Evolutionary conservation across 2,329 filamentous ascomycete genomes (phyloP).

Genomic region (Curvularia eragrostidis): DNA sequence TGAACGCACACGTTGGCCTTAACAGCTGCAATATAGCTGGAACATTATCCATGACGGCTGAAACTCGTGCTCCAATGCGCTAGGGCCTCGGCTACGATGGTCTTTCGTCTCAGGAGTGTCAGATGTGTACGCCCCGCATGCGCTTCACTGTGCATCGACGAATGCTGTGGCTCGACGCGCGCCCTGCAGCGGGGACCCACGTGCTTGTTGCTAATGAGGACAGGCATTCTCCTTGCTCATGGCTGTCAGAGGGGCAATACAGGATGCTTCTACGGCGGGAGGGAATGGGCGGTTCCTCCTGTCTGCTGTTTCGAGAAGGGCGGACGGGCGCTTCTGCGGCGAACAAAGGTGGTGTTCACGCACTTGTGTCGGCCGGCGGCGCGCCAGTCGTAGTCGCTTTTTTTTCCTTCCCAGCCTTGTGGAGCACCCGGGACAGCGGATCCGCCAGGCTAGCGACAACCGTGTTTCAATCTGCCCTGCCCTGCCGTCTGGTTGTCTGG

Average conservation of each 20-base stretch:
- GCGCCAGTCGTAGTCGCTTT: slow-evolving; percentile 17
- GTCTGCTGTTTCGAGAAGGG: slow-evolving; percentile 7
- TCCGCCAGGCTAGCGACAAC: slow-evolving; percentile 30
- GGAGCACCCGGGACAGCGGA: slow-evolving; percentile 31
- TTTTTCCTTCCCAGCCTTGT: slow-evolving; percentile 23
- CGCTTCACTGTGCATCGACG: slow-evolving; percentile 11
- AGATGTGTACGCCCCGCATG: slow-evolving; percentile 14
- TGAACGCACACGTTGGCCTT: slow-evolving; percentile 5
- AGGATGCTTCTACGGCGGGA: slow-evolving; percentile 4
- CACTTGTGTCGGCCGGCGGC: slow-evolving; percentile 14
- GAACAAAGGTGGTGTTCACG: slow-evolving; percentile 15
- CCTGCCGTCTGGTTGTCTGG: background rate
- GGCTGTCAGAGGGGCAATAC: slow-evolving; percentile 4
- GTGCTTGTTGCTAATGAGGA: slow-evolving; percentile 3
- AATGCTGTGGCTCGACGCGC: slow-evolving; percentile 14
- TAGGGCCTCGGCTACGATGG: slow-evolving; percentile 10
- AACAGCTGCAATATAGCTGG: slow-evolving; percentile 15
- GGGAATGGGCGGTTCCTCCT: slow-evolving; percentile 1
- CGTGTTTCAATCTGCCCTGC: slow-evolving; percentile 28
- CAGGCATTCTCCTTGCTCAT: slow-evolving; percentile 7
- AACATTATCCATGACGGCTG: slow-evolving; percentile 9
- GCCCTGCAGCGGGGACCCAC: slow-evolving; percentile 9
- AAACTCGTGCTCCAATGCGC: slow-evolving; percentile 9
- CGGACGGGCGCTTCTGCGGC: slow-evolving; percentile 2
- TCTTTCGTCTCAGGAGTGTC: slow-evolving; percentile 14